Percentiles rank a stretch among this genome's conserved stretches.
phyloP scores from a whole-genome alignment of 2,329 filamentous ascomycete species.

The Clarireedia monteithiana region DNA sequence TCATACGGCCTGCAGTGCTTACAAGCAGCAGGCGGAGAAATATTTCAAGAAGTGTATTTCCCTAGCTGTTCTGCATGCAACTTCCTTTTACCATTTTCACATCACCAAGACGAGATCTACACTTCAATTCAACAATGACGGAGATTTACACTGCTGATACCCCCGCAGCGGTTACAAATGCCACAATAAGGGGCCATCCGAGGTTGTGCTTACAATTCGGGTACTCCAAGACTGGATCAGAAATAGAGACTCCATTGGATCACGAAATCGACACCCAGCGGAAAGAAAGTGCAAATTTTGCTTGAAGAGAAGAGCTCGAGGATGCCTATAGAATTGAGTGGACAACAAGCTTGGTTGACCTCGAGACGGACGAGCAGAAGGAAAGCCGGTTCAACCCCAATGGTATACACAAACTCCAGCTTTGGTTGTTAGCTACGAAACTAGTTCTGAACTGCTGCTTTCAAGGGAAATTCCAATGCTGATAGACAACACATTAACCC shows the following conservation, averaged over 20 bases:
- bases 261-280: conserved; percentile 43
- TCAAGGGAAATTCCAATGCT: conserved; percentile 38
- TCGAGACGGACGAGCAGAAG: conserved; percentile 43
- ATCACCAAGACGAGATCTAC: neutral
- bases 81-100: neutral
- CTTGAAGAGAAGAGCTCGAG: conserved; percentile 48
- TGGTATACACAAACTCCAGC: conserved; percentile 20
- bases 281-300: conserved; percentile 43
- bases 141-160: conserved; percentile 10
- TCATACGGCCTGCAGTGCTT: neutral
- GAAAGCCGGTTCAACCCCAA: conserved; percentile 46
- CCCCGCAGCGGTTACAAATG: conserved; percentile 11
- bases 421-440: neutral
- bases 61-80: neutral
- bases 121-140: neutral
- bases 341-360: conserved; percentile 26
- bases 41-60: neutral
- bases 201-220: no score
- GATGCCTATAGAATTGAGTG: conserved; percentile 41
- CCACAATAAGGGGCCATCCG: conserved; percentile 5
- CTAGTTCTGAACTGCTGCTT: neutral
- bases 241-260: conserved; percentile 40
- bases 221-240: neutral
- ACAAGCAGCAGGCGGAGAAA: neutral
- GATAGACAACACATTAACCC: conserved; percentile 39